These are phyloP conservation scores for Fusarium siculi DNA, from an alignment of 2,329 filamentous ascomycete species.

Conservation along the genomic window DNA sequence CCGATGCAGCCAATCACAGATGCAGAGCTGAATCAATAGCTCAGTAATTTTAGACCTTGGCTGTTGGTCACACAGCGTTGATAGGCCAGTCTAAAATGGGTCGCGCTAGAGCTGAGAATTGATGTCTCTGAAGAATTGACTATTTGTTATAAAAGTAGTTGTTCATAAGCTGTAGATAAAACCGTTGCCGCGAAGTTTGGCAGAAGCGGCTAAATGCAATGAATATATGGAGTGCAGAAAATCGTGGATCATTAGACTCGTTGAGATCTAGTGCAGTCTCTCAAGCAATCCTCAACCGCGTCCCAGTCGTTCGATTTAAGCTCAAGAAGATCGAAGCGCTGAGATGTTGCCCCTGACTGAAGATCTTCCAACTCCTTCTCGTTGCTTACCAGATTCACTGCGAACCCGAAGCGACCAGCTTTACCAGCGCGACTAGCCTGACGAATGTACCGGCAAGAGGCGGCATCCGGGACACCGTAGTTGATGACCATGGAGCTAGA, in stretches of 20 bases:
- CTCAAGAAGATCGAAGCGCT: background rate
- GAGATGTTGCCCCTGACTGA: background rate
- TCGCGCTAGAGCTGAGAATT: background rate
- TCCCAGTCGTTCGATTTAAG: background rate
- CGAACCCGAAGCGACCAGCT: background rate
- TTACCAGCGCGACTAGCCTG: background rate
- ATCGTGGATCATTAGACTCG: fast-evolving
- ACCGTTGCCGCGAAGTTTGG: fast-evolving
- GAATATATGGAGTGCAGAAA: fast-evolving
- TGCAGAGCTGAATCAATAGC: background rate
- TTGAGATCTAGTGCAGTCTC: background rate
- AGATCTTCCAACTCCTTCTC: fast-evolving
- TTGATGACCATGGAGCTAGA: background rate
- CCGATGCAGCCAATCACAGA: slow-evolving; percentile 8
- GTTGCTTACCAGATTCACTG: fast-evolving
- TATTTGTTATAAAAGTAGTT: background rate
- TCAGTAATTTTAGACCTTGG: background rate
- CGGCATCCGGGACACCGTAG: background rate
- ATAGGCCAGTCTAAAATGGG: background rate
- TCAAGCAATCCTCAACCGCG: background rate
- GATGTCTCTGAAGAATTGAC: no score
- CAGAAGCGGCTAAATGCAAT: fast-evolving
- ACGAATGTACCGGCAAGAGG: fast-evolving
- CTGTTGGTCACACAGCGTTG: background rate
- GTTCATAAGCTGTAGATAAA: no score